Conservation (phyloP, 352 stramenopile genomes). For the Ophiocytium majus region DNA sequence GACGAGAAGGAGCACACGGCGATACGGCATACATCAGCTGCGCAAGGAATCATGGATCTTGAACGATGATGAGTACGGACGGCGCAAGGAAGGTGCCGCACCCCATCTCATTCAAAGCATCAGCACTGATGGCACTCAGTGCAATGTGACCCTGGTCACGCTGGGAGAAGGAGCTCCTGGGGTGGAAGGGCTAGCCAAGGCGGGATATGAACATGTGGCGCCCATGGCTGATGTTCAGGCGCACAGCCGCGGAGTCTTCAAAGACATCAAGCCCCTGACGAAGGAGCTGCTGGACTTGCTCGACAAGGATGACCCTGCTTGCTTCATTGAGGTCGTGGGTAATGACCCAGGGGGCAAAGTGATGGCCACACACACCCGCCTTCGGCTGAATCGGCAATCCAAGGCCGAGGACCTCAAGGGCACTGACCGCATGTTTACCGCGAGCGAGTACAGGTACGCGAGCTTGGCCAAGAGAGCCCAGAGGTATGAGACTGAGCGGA, state of each 20-base stretch:
- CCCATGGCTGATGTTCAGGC: not conserved
- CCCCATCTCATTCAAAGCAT: not conserved
- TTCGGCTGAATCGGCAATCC: not conserved
- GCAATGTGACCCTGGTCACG: not conserved
- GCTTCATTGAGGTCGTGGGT: not conserved
- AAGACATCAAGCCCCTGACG: not conserved
- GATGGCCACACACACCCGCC: not conserved
- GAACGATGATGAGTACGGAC: not conserved
- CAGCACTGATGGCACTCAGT: not conserved
- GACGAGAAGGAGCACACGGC: not conserved
- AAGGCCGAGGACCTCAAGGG: not conserved
- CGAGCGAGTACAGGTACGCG: not conserved
- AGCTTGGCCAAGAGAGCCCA: not conserved
- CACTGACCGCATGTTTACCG: not conserved
- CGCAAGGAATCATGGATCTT: not conserved
- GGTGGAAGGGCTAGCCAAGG: not conserved
- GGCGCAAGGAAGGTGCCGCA: not conserved
- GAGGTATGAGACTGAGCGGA: not conserved
- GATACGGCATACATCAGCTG: not conserved
- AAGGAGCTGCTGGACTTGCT: not conserved
- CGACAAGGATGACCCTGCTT: not conserved
- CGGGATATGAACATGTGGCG: not conserved
- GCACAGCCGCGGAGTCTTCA: not conserved
- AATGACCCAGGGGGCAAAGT: not conserved
- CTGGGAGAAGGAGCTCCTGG: not conserved